Evolutionary conservation across 768 basidiomycete genomes (phyloP), one percentile per base, ranked within the genome.

Genomic region (Fomitopsis pulvina): DNA sequence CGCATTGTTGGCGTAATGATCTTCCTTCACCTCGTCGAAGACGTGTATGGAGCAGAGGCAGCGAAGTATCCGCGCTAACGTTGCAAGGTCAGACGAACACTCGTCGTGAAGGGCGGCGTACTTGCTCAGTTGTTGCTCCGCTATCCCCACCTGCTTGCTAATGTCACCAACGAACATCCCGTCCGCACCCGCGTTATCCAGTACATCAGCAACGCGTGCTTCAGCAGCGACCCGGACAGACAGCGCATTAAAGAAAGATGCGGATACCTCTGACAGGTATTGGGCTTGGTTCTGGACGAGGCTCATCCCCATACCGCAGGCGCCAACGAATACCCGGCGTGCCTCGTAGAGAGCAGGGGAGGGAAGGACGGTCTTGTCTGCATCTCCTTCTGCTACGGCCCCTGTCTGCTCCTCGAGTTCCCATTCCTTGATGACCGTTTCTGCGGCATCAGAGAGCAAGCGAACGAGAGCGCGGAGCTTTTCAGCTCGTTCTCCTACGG

Each of bases 381-480:
- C 12, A 14, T 18, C 29, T 11, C 29, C 27, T 26, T 29, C 40
- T 2, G 8, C 34, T n/a, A n/a, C n/a, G 5, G 38, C 25, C 21
- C n/a, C 10, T 4, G 3, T 14, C 6, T 34, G 42, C 18, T 41
- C 40, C 22, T 52, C 51, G 2, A 22, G 28, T 24, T 41, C 40
- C 51, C 51, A 52, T 11, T 52, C 40, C 14, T 47, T 38, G 45
- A 52, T 52, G 26, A 52, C 45, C n/a, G 27, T 40, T 40, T 52
- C 51, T 6, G 51, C 47, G 6, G 51, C 45, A 22, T 52, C 51
- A 20, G 22, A 11, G 12, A 52, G 39, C 20, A 47, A 16, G 3
- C 38, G 37, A 22, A 52, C 25, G 21, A 47, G 27, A 5, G 51
- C 16, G 10, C 51, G 44, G 6, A 52, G 46, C 4, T 24, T 42